Evolutionary conservation across 345 rosid species (phyloP).

Genomic region (Punica granatum): DNA sequence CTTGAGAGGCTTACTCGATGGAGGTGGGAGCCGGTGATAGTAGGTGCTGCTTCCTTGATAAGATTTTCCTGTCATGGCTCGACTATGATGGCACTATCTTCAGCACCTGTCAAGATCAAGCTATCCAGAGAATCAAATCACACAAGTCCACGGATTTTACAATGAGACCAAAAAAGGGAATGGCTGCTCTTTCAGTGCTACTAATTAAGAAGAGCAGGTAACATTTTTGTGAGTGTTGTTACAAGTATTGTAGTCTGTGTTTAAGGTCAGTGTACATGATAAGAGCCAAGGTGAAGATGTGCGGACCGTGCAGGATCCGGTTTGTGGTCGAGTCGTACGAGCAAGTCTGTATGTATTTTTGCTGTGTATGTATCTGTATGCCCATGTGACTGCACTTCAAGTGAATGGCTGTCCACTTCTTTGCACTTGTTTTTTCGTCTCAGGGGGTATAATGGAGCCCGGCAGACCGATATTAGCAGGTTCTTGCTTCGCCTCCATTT

Average conservation of each 20-base stretch:
- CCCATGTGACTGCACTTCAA: not conserved
- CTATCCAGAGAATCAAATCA: not conserved
- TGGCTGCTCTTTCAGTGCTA: not conserved
- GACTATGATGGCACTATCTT: no score
- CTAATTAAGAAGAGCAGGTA: no score
- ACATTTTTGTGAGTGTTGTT: not conserved
- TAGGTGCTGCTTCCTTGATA: not conserved
- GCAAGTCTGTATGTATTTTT: no score
- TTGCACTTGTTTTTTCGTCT: not conserved
- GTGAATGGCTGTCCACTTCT: not conserved
- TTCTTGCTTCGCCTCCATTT: not conserved
- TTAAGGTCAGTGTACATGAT: not conserved
- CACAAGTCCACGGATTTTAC: not conserved
- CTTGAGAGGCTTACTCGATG: conserved; percentile 50
- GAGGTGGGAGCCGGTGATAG: conserved; percentile 24
- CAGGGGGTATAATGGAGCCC: not conserved
- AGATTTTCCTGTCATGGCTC: no score
- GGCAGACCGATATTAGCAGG: not conserved
- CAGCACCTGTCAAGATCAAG: not conserved
- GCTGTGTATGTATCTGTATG: not conserved
- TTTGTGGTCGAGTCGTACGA: not conserved
- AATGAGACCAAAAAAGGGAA: not conserved
- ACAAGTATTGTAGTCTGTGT: not conserved
- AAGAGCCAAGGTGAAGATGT: not conserved
- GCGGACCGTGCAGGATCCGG: not conserved